phyloP scores from a whole-genome alignment of 2,329 filamentous ascomycete species.

The Colletotrichum higginsianum region DNA sequence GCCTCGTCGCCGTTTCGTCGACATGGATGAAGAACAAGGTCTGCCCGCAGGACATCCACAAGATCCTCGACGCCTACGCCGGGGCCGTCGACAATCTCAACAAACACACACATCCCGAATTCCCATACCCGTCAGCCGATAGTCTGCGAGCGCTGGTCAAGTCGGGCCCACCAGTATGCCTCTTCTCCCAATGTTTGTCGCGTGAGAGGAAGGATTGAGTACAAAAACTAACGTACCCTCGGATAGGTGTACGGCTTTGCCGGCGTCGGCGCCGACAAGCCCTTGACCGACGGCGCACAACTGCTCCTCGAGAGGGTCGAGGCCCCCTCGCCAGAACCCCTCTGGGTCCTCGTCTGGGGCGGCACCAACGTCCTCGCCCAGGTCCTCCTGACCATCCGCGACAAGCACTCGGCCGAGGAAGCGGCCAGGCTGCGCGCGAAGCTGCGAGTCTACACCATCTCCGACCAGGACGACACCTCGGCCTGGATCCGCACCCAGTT shows the following conservation, averaged over 20 bases:
- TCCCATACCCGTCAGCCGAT: constrained; percentile 57
- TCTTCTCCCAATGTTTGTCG: not conserved
- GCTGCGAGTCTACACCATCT: constrained; percentile 69
- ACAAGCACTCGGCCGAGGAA: constrained; percentile 46
- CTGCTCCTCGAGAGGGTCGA: constrained; percentile 56
- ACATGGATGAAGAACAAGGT: constrained; percentile 61
- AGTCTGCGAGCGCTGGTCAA: constrained; percentile 54
- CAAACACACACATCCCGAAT: constrained; percentile 61
- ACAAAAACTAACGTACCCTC: not conserved
- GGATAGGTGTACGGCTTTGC: constrained; percentile 52
- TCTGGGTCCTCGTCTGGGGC: constrained; percentile 69
- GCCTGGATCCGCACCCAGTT: constrained; percentile 69
- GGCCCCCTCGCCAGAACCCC: constrained; percentile 52
- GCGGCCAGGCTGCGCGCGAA: constrained; percentile 55
- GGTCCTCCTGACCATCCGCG: constrained; percentile 59
- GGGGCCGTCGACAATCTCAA: constrained; percentile 64
- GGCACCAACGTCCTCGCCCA: constrained; percentile 68
- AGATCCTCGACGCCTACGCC: constrained; percentile 61
- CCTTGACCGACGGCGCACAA: constrained; percentile 56
- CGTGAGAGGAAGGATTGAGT: too few species aligned
- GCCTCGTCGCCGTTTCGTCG: constrained; percentile 61
- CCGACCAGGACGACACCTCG: constrained; percentile 72
- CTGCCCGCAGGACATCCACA: constrained; percentile 59
- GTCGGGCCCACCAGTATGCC: constrained; percentile 53
- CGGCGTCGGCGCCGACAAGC: constrained; percentile 49